Evolutionary conservation across 1,139 yeast genomes (phyloP).

Genomic region (Protomyces gravidus): DNA sequence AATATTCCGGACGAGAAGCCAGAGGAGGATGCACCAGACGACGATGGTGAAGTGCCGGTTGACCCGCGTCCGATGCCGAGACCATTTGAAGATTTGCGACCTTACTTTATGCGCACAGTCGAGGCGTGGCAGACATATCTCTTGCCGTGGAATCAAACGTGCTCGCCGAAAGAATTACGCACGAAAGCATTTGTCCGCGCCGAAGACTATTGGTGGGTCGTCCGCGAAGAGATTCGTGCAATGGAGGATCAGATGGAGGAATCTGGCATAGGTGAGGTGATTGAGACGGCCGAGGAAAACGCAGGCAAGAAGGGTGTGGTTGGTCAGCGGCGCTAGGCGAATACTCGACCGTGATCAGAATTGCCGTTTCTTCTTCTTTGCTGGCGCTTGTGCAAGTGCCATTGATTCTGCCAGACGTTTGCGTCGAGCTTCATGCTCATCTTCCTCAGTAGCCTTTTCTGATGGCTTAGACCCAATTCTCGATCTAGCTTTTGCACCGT

Average conservation of each 20-base stretch:
- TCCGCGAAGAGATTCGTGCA: conserved; percentile 84
- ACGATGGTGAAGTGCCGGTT: conserved; percentile 20
- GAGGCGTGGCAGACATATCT: conserved; percentile 20
- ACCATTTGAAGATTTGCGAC: conserved; percentile 51
- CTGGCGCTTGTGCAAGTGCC: background rate
- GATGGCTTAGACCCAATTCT: too few relatives aligned
- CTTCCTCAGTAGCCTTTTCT: background rate
- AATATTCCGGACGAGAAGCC: conserved; percentile 52
- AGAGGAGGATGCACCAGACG: conserved; percentile 56
- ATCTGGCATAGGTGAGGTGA: conserved; percentile 80
- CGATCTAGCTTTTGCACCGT: background rate
- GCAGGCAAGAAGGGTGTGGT: conserved; percentile 27
- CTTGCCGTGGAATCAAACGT: conserved; percentile 14
- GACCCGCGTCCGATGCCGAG: conserved; percentile 60
- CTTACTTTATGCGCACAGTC: conserved; percentile 19
- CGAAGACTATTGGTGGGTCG: conserved; percentile 97
- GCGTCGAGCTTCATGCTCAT: background rate
- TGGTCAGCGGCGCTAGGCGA: conserved; percentile 15
- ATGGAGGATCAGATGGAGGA: conserved; percentile 89
- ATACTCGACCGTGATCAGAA: background rate
- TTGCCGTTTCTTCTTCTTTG: background rate
- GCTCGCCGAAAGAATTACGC: conserved; percentile 61
- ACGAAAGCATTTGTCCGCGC: conserved; percentile 84
- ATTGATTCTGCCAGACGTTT: background rate
- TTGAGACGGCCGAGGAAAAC: conserved; percentile 57